Evolutionary conservation across 1,284 basidiomycete genomes (phyloP).

Genomic region (Megacollybia platyphylla): DNA sequence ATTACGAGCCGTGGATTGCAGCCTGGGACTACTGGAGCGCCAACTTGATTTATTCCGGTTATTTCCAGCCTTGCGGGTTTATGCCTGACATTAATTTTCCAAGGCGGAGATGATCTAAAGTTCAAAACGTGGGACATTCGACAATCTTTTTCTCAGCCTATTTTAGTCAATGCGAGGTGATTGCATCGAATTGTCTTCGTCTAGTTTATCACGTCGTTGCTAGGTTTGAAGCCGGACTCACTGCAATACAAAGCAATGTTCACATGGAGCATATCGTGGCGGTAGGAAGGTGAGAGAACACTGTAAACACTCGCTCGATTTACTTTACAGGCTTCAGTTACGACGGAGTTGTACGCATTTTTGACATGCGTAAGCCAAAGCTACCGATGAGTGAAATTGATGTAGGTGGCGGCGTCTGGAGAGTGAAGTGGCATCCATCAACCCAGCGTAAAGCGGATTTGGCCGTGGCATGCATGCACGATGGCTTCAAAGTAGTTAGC

Average conservation of each 20-base stretch:
- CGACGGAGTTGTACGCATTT: conserved; percentile 72
- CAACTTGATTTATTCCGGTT: conserved; percentile 77
- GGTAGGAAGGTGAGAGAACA: conserved; percentile 66
- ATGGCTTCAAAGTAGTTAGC: conserved; percentile 79
- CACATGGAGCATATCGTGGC: conserved; percentile 73
- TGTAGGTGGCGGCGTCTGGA: conserved; percentile 90
- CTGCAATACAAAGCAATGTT: conserved; percentile 81
- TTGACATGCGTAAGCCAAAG: conserved; percentile 67
- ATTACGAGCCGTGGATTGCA: conserved; percentile 90
- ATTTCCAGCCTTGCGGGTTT: conserved; percentile 3
- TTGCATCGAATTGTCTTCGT: conserved; percentile 5
- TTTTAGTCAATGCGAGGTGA: conserved; percentile 66
- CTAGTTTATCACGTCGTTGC: conserved; percentile 1
- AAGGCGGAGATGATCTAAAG: conserved; percentile 89
- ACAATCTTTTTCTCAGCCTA: conserved; percentile 46
- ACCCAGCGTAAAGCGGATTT: conserved; percentile 49
- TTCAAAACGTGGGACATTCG: conserved; percentile 89
- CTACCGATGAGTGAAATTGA: conserved; percentile 48
- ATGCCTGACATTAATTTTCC: not conserved
- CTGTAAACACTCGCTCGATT: not conserved
- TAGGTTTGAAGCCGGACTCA: conserved; percentile 90
- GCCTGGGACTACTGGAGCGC: conserved; percentile 82
- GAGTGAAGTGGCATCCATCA: conserved; percentile 90
- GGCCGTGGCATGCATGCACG: conserved; percentile 93
- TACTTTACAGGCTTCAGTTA: conserved; percentile 46